Evolutionary conservation across 768 basidiomycete species (phyloP).

Genomic region (Pleurotus platypus): DNA sequence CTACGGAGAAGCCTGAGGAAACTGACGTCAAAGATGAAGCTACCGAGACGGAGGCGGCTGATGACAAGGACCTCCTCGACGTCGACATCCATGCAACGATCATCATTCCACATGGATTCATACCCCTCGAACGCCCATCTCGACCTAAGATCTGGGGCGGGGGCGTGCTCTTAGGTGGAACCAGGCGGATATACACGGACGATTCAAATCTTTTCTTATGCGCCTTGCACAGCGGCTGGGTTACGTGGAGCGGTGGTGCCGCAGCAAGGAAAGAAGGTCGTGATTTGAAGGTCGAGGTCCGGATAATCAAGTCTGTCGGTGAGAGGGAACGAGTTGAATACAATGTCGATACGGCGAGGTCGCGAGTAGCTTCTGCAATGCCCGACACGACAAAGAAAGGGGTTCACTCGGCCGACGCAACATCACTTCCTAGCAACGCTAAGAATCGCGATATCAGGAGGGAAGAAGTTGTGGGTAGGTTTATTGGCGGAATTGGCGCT

Average conservation of each 20-base stretch:
- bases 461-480: slow-evolving; percentile 44
- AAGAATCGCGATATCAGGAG: slow-evolving; percentile 12
- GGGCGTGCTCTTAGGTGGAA: slow-evolving; percentile 40
- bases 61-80: slow-evolving; percentile 26
- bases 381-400: slow-evolving; percentile 7
- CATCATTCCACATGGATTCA: slow-evolving; percentile 54
- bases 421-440: too few relatives aligned
- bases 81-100: slow-evolving; percentile 48
- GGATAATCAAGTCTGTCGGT: slow-evolving; percentile 19
- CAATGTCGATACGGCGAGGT: slow-evolving; percentile 17
- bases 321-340: slow-evolving; percentile 14
- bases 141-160: slow-evolving; percentile 71
- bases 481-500: slow-evolving; percentile 41
- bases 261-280: slow-evolving; percentile 34
- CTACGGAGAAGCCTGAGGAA: slow-evolving; percentile 15
- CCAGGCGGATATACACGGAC: slow-evolving; percentile 69
- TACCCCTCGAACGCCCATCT: slow-evolving; percentile 51
- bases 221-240: slow-evolving; percentile 64
- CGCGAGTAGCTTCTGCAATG: slow-evolving; percentile 9
- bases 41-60: slow-evolving; percentile 14
- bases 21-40: slow-evolving; percentile 13
- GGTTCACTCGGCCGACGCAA: neutral
- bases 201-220: slow-evolving; percentile 72
- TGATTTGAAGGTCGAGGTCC: slow-evolving; percentile 36
- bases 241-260: slow-evolving; percentile 40